Percentiles rank a stretch among this genome's conserved stretches.
phyloP scores from a whole-genome alignment of 352 stramenopile species.

The Globisporangium perplexum region DNA sequence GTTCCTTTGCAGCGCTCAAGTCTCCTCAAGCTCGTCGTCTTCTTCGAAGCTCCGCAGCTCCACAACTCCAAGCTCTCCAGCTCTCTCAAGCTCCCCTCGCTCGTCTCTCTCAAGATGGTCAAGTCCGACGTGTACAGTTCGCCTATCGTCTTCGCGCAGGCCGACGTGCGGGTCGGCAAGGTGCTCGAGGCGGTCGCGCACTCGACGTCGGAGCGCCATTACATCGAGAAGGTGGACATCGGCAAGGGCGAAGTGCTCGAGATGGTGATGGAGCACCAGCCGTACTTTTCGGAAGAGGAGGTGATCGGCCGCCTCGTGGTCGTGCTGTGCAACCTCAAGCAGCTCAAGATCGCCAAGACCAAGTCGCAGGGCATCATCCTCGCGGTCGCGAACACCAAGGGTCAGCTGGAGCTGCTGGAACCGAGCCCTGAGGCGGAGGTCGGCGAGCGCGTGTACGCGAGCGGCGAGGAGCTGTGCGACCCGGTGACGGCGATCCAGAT shows the following conservation, averaged over 20 bases:
- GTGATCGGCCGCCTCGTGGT: constrained; percentile 62
- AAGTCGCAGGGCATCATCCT: constrained; percentile 67
- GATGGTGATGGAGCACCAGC: constrained; percentile 76
- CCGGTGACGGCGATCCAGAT: constrained; percentile 75
- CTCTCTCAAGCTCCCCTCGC: neutral
- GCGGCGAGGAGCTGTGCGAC: constrained; percentile 60
- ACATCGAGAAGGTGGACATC: constrained; percentile 72
- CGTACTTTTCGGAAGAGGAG: constrained; percentile 71
- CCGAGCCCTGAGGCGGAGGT: constrained; percentile 54
- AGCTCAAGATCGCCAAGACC: constrained; percentile 57
- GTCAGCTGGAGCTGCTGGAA: constrained; percentile 56
- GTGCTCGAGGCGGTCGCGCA: constrained; percentile 62
- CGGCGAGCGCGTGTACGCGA: constrained; percentile 67
- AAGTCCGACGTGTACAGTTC: constrained; percentile 77
- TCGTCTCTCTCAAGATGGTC: constrained; percentile 36
- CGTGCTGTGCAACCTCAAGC: constrained; percentile 74
- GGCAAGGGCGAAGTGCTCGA: constrained; percentile 67
- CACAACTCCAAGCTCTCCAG: constrained; percentile 4
- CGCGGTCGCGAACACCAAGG: constrained; percentile 42
- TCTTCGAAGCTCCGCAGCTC: neutral
- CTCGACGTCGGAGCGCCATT: constrained; percentile 64
- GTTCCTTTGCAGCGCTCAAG: constrained; percentile 38
- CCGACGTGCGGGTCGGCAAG: constrained; percentile 67
- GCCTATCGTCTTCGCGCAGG: constrained; percentile 59
- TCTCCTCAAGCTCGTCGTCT: neutral